Conservation (phyloP, 768 basidiomycete species). For the Russula dissimulans region DNA sequence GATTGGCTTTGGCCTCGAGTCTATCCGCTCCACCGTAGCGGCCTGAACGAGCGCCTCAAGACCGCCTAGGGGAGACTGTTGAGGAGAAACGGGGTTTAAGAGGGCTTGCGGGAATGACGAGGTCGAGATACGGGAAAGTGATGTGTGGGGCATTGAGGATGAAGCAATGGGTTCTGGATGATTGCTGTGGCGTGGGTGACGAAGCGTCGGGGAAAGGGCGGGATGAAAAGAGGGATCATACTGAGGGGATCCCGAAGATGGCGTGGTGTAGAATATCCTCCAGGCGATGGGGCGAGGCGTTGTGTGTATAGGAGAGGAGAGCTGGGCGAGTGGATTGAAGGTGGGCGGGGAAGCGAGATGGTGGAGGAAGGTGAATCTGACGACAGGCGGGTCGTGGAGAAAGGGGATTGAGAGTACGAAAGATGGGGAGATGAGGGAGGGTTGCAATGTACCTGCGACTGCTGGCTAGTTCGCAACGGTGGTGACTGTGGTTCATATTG, state of each 20-base stretch:
- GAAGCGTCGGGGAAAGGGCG: conserved; percentile 6
- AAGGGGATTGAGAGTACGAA: conserved; percentile 12
- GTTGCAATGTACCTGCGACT: background rate
- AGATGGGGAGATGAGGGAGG: conserved; percentile 7
- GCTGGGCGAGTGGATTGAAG: conserved; percentile 7
- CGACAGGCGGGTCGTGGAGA: conserved; percentile 1
- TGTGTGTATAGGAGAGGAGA: conserved; percentile 12
- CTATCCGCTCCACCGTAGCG: conserved; percentile 58
- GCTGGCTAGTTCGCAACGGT: conserved; percentile 6
- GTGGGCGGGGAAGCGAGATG: conserved; percentile 5
- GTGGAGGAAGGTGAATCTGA: conserved; percentile 11
- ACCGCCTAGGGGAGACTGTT: conserved; percentile 27
- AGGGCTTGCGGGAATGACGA: conserved; percentile 19
- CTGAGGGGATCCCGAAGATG: background rate
- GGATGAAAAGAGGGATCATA: conserved; percentile 3
- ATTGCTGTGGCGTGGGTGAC: background rate
- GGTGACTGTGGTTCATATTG: background rate
- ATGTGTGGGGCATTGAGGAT: conserved; percentile 1
- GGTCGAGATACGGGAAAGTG: conserved; percentile 14
- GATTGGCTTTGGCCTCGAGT: conserved; percentile 28
- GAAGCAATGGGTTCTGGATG: conserved; percentile 8
- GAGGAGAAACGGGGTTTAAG: conserved; percentile 21
- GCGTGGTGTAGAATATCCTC: conserved; percentile 3
- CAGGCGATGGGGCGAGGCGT: background rate
- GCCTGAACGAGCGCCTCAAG: conserved; percentile 65